Percentiles rank a stretch among this genome's conserved stretches.
phyloP scores from a whole-genome alignment of 2,329 filamentous ascomycete species.

The Ceratocystis ficicola region DNA sequence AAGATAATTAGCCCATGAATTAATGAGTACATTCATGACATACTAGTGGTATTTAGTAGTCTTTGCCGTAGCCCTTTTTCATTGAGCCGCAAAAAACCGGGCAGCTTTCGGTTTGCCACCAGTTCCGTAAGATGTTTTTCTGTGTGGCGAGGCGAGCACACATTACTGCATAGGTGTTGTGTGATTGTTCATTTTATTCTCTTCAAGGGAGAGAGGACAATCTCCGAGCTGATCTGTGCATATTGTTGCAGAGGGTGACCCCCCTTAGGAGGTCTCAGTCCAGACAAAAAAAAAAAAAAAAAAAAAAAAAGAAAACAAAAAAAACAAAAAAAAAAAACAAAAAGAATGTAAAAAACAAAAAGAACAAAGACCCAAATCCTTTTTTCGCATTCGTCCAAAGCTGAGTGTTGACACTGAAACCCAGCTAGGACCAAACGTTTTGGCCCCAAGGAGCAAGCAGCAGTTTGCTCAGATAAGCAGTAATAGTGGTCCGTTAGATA shows the following conservation, averaged over 20 bases:
- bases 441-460: too few relatives aligned
- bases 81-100: background rate
- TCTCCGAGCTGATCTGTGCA: conserved; percentile 1
- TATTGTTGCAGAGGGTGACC: background rate
- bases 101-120: background rate
- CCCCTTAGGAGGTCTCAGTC: background rate
- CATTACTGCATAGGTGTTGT: background rate
- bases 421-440: too few relatives aligned
- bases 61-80: background rate
- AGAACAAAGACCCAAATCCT: too few relatives aligned
- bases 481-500: too few relatives aligned
- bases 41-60: background rate
- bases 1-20: background rate
- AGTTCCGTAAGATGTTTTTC: background rate
- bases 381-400: too few relatives aligned
- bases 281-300: background rate
- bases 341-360: too few relatives aligned
- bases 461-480: too few relatives aligned
- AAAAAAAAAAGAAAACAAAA: too few relatives aligned
- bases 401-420: too few relatives aligned
- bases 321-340: background rate
- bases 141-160: background rate
- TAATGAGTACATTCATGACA: background rate
- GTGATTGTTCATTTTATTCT: background rate
- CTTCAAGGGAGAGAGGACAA: conserved; percentile 1